These are phyloP conservation scores for Persicaria tinctoria DNA, from an alignment of 148 eudicot species.

Conservation along the genomic window DNA sequence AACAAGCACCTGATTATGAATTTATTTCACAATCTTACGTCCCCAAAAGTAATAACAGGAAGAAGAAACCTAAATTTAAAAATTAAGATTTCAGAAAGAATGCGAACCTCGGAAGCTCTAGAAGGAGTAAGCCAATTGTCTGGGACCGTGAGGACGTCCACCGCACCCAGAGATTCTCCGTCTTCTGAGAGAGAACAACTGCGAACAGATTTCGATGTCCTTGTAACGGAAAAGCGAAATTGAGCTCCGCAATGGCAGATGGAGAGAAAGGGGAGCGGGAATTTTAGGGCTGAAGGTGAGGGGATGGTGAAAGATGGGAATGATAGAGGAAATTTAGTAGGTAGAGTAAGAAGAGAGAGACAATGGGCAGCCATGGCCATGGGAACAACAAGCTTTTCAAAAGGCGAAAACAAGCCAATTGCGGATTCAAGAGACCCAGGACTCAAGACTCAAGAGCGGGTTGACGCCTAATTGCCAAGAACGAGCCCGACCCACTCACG, in stretches of 20 bases:
- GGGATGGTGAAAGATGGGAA: background rate
- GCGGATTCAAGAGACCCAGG: no score
- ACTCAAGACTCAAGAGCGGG: no score
- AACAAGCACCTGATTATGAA: no score
- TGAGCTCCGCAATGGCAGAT: background rate
- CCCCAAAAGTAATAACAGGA: background rate
- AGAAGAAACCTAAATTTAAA: background rate
- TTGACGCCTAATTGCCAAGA: no score
- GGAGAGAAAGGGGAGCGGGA: background rate
- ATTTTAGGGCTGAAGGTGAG: background rate
- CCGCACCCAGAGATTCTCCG: slow-evolving; percentile 16
- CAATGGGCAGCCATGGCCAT: background rate
- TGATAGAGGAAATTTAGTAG: background rate
- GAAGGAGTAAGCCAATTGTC: slow-evolving; percentile 54
- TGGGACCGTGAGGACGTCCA: slow-evolving; percentile 64
- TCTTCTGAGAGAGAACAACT: background rate
- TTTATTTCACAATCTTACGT: background rate
- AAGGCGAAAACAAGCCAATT: background rate
- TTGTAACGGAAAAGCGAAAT: background rate
- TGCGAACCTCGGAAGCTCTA: slow-evolving; percentile 44
- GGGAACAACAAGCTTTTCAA: background rate
- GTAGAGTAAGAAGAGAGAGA: background rate
- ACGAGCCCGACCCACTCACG: no score
- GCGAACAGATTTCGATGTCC: background rate
- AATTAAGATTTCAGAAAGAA: background rate